phyloP scores from a whole-genome alignment of 345 rosid genomes.

The Lenwebbia sp. region DNA sequence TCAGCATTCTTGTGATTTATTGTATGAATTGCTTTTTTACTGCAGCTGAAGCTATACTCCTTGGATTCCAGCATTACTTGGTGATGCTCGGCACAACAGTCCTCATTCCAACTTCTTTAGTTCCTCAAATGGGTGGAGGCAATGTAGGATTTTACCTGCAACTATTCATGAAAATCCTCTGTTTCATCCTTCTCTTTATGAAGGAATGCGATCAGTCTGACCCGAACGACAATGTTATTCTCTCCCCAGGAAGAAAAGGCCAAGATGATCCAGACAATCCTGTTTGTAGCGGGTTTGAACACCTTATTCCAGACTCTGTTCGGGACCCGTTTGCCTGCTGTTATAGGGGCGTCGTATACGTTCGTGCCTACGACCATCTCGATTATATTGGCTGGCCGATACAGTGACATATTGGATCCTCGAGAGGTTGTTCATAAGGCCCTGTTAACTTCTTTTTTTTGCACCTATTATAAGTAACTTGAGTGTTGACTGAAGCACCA shows the following conservation, averaged over 20 bases:
- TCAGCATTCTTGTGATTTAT: neutral
- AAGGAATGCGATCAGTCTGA: neutral
- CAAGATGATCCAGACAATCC: constrained; percentile 83
- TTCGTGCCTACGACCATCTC: constrained; percentile 83
- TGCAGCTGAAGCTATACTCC: constrained; percentile 89
- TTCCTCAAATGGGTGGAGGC: constrained; percentile 98
- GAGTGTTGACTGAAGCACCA: neutral
- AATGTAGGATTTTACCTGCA: constrained; percentile 34
- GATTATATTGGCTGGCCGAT: constrained; percentile 75
- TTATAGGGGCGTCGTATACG: constrained; percentile 74
- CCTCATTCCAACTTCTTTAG: constrained; percentile 66
- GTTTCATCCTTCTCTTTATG: neutral
- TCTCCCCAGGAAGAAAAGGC: constrained; percentile 77
- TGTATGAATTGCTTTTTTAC: constrained; percentile 1
- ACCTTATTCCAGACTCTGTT: constrained; percentile 67
- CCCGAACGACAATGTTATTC: neutral
- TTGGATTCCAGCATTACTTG: constrained; percentile 92
- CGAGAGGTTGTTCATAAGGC: constrained; percentile 48
- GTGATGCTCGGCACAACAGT: constrained; percentile 98
- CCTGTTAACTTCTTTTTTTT: neutral
- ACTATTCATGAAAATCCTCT: neutral
- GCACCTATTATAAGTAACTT: neutral
- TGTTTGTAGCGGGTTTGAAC: constrained; percentile 85
- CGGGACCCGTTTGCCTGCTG: constrained; percentile 91
- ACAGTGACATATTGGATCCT: constrained; percentile 69